Evolutionary conservation across 768 basidiomycete species (phyloP), one percentile per base, ranked within the genome.

Genomic region (Fomitopsis pulvina): DNA sequence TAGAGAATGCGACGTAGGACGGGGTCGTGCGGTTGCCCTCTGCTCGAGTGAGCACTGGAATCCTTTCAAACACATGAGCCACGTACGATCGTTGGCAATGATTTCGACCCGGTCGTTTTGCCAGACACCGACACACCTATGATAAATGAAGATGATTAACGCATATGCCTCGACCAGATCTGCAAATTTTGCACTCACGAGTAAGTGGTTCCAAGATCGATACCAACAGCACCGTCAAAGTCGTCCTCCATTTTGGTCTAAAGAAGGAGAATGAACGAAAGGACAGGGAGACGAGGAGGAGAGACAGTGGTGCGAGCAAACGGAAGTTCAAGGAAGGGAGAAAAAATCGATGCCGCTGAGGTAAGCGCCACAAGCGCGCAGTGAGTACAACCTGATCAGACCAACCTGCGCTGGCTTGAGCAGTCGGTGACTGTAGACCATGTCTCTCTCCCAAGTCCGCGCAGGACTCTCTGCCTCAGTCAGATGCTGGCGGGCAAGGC

Each of bases 81-180:
- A 76, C 88, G 70, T 60, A 91, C 87, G 91, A 79, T 93, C 91
- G 64, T 93, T 93, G 75, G 91, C 87, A 68, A 97, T 97, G 77
- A 97, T 97, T 72, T 98, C 94, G 63, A 98, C 94, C 64, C 95
- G 92, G 81, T 98, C 95, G 71, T 96, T 93, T 80, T 95, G 92
- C 94, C 94, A 97, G 65, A 98, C 93, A 76, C 92, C 95, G 61
- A 97, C 95, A 69, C 94, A 98, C 42, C 92, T 95, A 62, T 46
- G 29, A 14, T 14, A 30, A 30, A 18, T 12, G 14, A 6, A 4
- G 34, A 16, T 37, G 18, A 18, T 5, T 60, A 48, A 52, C 28
- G 24, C 41, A 57, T 55, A 63, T 63, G 54, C 44, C 51, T 52
- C 26, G 22, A 57, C 37, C 24, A 25, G 1, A 6, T 2, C 25